Evolutionary conservation across 441 rosid species (phyloP).

Genomic region (Aleurites moluccanus): DNA sequence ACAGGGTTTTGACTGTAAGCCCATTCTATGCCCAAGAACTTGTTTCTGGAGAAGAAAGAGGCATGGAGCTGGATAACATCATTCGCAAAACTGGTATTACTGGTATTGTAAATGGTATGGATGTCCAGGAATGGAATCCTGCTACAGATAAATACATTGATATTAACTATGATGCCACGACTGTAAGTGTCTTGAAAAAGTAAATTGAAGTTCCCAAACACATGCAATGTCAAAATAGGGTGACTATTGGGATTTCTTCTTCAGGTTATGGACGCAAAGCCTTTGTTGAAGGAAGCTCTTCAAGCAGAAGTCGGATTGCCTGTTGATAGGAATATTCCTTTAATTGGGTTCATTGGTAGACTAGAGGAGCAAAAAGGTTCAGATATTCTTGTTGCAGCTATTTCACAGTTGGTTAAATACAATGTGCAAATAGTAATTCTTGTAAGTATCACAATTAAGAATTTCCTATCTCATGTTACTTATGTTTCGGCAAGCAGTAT

Average conservation of each 20-base stretch:
- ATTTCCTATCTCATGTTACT: neutral
- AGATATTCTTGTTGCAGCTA: constrained; percentile 74
- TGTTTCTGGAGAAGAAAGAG: constrained; percentile 64
- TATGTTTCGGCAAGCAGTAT: neutral
- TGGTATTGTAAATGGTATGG: constrained; percentile 90
- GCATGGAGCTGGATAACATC: constrained; percentile 69
- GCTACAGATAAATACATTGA: constrained; percentile 67
- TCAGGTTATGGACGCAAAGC: constrained; percentile 80
- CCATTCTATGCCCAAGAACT: constrained; percentile 84
- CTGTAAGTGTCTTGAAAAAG: constrained; percentile 50
- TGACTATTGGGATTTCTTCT: neutral
- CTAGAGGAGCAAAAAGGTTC: constrained; percentile 97
- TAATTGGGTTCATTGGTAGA: constrained; percentile 93
- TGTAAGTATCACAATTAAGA: constrained; percentile 44
- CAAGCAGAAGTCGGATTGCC: constrained; percentile 91
- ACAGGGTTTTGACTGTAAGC: constrained; percentile 78
- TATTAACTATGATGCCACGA: constrained; percentile 61
- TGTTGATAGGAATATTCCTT: constrained; percentile 65
- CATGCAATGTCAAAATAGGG: neutral
- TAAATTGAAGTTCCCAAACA: neutral
- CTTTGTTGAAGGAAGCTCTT: constrained; percentile 79
- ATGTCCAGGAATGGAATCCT: constrained; percentile 96
- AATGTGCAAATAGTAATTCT: constrained; percentile 75
- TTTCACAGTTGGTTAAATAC: constrained; percentile 52
- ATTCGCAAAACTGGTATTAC: constrained; percentile 56